Conservation (phyloP, 2,329 filamentous ascomycete species). For the Monosporascus sp. region DNA sequence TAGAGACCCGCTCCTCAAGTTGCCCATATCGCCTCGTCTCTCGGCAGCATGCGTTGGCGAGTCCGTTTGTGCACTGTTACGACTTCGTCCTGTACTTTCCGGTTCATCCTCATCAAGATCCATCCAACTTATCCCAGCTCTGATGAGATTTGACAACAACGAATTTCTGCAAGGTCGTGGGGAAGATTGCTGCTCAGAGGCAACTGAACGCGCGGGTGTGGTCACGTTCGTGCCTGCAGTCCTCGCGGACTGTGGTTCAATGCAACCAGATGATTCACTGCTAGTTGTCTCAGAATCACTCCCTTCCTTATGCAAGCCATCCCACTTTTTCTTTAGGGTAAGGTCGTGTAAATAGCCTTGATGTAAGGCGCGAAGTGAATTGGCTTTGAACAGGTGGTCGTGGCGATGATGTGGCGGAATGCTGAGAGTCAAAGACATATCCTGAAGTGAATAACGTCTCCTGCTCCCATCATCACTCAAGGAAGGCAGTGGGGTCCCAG, state of each 20-base stretch:
- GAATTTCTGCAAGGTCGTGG: constrained; percentile 14
- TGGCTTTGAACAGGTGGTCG: constrained; percentile 12
- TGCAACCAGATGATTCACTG: constrained; percentile 29
- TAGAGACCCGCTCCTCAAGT: constrained; percentile 17
- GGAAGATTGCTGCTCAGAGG: constrained; percentile 24
- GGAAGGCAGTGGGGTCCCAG: constrained; percentile 38
- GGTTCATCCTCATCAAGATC: constrained; percentile 22
- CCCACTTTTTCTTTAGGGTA: constrained; percentile 9
- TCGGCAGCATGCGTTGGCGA: constrained; percentile 6
- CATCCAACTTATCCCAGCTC: constrained; percentile 24
- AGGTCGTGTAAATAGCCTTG: constrained; percentile 20
- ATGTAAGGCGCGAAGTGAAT: constrained; percentile 18
- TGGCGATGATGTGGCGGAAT: constrained; percentile 9
- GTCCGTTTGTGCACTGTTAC: constrained; percentile 17
- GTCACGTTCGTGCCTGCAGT: constrained; percentile 34
- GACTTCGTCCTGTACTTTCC: constrained; percentile 14
- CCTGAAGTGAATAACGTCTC: constrained; percentile 19
- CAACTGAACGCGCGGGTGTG: constrained; percentile 32
- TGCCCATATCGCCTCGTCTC: constrained; percentile 7
- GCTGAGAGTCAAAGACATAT: constrained; percentile 11
- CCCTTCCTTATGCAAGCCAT: constrained; percentile 10
- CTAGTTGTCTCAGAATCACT: constrained; percentile 27
- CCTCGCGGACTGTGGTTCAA: constrained; percentile 27
- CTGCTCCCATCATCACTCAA: constrained; percentile 25
- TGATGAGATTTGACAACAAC: constrained; percentile 13